A percentile compares a stretch with the other conserved stretches of the same genome.
Evolutionary conservation across 495 filamentous ascomycete species (phyloP).

Genomic region (Talaromyces proteolyticus): DNA sequence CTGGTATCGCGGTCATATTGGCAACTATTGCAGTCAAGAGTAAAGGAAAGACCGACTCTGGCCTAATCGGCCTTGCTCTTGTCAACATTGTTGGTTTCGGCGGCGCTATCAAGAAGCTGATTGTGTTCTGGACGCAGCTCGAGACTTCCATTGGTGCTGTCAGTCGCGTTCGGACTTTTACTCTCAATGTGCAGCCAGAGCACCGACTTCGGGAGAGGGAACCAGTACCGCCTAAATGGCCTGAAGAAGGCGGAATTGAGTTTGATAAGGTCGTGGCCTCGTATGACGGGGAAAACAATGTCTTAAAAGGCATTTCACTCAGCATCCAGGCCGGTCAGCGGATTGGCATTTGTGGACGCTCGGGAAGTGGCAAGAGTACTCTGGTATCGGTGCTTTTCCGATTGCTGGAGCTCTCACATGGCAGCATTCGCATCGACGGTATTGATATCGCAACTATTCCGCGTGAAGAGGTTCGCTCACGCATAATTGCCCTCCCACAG

Average conservation of each 20-base stretch:
- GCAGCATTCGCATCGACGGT: conserved; percentile 38
- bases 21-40: conserved; percentile 9
- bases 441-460: conserved; percentile 25
- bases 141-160: conserved; percentile 24
- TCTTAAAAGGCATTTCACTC: conserved; percentile 20
- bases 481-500: conserved; percentile 27
- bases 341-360: conserved; percentile 28
- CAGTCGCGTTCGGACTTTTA: conserved; percentile 14
- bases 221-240: conserved; percentile 23
- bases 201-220: conserved; percentile 18
- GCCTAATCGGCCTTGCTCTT: conserved; percentile 14
- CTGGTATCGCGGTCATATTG: conserved; percentile 24
- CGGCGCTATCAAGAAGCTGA: conserved; percentile 4
- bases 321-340: conserved; percentile 20
- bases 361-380: conserved; percentile 34
- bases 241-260: conserved; percentile 16
- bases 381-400: conserved; percentile 30
- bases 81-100: conserved; percentile 15
- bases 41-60: conserved; percentile 6
- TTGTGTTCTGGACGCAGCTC: conserved; percentile 14
- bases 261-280: conserved; percentile 13
- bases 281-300: conserved; percentile 8
- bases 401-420: conserved; percentile 24
- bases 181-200: conserved; percentile 9
- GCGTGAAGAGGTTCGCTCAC: conserved; percentile 11